Base-by-base conservation (phyloP, 768 basidiomycete species). In the Trametopsis cervina region DNA sequence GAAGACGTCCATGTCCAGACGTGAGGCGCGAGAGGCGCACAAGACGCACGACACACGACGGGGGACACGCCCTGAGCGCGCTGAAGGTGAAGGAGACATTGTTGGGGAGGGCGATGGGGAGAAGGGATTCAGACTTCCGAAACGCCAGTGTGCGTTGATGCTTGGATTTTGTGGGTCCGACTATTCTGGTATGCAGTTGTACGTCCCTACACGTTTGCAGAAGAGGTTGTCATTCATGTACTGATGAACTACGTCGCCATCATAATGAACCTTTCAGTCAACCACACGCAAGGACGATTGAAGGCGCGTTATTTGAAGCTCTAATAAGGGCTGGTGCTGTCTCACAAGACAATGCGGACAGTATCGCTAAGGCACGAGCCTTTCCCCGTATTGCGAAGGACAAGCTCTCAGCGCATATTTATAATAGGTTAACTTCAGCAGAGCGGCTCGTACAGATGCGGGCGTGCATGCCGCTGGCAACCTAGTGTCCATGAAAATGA, bases 381-480 rank as follows among this genome's bases (percentile, higher is more conserved):
- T 2, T 33, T 13, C 12, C 11, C 29, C 10, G 29, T 9, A 6
- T 26, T 18, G 15, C 22, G 7, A 15, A 15, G n/a, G n/a, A n/a
- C n/a, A 40, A 29, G 24, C 11, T 22, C 25, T 21, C 25, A n/a
- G 26, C n/a, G 45, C 18, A 43, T 9, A 23, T 39, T 22, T 11
- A 10, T 13, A 10, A 25, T 58, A 94, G 89, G 89, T 95, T 44
- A 76, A 73, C 41, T 77, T 98, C 11, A 82, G 79, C 18, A 80
- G 96, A 24, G 91, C 95, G 6, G 96, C 96, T 17, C 75, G 96
- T 7, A 99, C 96, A 1, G 96, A 99, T 63, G 89, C 94, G 1
- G 96, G 96, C 21, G 96, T 99, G 5, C 94, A 96, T 62, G 96
- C 96, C 11, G 93, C 93, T 20, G 89, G 94, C 9, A 99, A 99